A percentile compares a stretch with the other conserved stretches of the same genome.
Conservation (phyloP, 495 filamentous ascomycete species). For the Ramalina intermedia region DNA sequence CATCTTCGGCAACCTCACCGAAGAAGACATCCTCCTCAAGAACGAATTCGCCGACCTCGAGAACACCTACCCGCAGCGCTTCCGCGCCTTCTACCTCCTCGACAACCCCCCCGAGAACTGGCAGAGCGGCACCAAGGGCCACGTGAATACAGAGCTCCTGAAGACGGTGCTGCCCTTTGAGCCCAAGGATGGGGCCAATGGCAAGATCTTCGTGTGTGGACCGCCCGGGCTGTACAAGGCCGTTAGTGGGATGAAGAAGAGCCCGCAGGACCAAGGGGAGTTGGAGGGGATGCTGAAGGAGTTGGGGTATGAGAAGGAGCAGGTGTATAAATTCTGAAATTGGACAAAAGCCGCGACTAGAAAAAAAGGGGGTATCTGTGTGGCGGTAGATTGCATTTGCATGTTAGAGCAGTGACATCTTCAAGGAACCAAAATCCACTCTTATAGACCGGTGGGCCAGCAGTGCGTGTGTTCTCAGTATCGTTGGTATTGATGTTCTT, state of each 20-base stretch:
- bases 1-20: slow-evolving; percentile 50
- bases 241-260: slow-evolving; percentile 76
- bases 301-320: slow-evolving; percentile 78
- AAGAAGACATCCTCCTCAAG: slow-evolving; percentile 43
- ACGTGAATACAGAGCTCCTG: slow-evolving; percentile 41
- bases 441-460: no score
- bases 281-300: slow-evolving; percentile 72
- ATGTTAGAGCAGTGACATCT: no score
- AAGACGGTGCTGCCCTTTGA: slow-evolving; percentile 27
- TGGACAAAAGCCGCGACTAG: no score
- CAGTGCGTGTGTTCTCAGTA: no score
- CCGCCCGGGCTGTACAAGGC: slow-evolving; percentile 90
- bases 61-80: slow-evolving; percentile 37
- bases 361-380: no score
- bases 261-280: slow-evolving; percentile 85
- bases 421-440: no score
- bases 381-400: no score
- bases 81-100: slow-evolving; percentile 46
- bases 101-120: slow-evolving; percentile 29
- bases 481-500: no score
- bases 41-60: slow-evolving; percentile 40
- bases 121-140: slow-evolving; percentile 31
- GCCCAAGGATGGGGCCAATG: slow-evolving; percentile 37
- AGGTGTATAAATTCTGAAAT: slow-evolving; percentile 91
- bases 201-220: slow-evolving; percentile 53